phyloP scores from a whole-genome alignment of 345 rosid genomes.

The Linum lewisii region DNA sequence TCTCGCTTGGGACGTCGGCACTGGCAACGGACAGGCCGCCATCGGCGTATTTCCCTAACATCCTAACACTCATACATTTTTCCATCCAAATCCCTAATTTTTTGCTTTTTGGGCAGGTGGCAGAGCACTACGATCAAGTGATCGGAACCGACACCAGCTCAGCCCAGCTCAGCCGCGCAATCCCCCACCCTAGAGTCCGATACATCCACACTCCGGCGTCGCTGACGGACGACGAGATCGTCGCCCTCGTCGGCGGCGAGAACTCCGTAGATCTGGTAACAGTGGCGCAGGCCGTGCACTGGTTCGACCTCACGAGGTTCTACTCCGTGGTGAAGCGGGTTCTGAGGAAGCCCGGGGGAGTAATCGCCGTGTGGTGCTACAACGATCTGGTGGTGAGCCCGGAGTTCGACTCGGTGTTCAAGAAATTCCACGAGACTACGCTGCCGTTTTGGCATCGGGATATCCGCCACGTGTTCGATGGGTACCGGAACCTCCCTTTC shows the following conservation, averaged over 20 bases:
- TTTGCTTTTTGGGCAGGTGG: slow-evolving; percentile 28
- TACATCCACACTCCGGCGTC: slow-evolving; percentile 45
- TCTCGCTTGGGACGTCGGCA: slow-evolving; percentile 64
- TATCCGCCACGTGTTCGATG: slow-evolving; percentile 21
- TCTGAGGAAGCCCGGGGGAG: slow-evolving; percentile 49
- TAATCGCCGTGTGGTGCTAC: slow-evolving; percentile 57
- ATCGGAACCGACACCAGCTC: slow-evolving; percentile 52
- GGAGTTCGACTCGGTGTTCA: slow-evolving; percentile 33
- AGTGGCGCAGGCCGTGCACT: slow-evolving; percentile 46
- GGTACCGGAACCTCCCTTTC: slow-evolving; percentile 47
- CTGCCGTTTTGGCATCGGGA: slow-evolving; percentile 36
- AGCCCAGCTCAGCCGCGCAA: slow-evolving; percentile 38
- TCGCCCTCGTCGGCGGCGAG: slow-evolving; percentile 39
- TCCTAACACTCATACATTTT: neutral
- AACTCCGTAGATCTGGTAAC: slow-evolving; percentile 48
- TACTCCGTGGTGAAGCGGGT: slow-evolving; percentile 36
- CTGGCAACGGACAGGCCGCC: slow-evolving; percentile 70
- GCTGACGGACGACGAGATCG: slow-evolving; percentile 38
- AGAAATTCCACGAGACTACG: slow-evolving; percentile 32
- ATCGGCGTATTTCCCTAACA: slow-evolving; percentile 34
- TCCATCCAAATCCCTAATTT: neutral
- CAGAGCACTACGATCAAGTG: slow-evolving; percentile 49
- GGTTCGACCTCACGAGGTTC: slow-evolving; percentile 59
- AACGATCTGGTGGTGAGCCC: slow-evolving; percentile 33
- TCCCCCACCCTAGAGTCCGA: slow-evolving; percentile 30